Conservation (phyloP, 148 eudicot species). For the Amaranthus palmeri region DNA sequence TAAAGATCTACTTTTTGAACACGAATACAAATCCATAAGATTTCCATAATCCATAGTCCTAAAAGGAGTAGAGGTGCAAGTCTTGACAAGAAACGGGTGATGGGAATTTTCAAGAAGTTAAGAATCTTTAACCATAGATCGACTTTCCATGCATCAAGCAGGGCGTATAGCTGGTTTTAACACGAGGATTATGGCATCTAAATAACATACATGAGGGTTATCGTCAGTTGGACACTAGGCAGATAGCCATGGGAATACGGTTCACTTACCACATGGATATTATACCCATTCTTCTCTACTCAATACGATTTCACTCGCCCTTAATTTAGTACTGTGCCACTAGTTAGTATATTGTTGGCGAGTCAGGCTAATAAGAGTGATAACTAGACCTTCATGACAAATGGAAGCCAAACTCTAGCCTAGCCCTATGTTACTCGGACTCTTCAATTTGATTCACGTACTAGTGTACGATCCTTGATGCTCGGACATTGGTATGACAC, state of each 20-base stretch:
- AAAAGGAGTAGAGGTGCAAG: background rate
- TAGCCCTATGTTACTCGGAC: too few relatives aligned
- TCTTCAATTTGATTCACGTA: too few relatives aligned
- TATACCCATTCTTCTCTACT: too few relatives aligned
- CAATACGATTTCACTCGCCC: background rate
- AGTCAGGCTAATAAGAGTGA: background rate
- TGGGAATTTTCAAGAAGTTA: background rate
- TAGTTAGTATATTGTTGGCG: background rate
- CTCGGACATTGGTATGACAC: too few relatives aligned
- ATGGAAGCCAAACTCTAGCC: background rate
- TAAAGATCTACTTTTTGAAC: background rate
- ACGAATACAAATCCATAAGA: background rate
- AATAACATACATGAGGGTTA: too few relatives aligned
- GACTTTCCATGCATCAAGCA: too few relatives aligned
- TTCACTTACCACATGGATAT: too few relatives aligned
- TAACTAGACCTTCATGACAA: background rate
- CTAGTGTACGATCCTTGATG: too few relatives aligned
- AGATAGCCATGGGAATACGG: too few relatives aligned
- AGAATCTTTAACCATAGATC: background rate
- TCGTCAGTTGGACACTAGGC: too few relatives aligned
- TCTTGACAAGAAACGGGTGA: background rate
- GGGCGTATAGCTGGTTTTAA: too few relatives aligned
- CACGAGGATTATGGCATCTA: too few relatives aligned
- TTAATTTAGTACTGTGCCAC: background rate
- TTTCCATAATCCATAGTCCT: slow-evolving; percentile 1